These are phyloP conservation scores for Monosporascus sp. DNA, from an alignment of 2,329 filamentous ascomycete genomes.

Conservation along the genomic window DNA sequence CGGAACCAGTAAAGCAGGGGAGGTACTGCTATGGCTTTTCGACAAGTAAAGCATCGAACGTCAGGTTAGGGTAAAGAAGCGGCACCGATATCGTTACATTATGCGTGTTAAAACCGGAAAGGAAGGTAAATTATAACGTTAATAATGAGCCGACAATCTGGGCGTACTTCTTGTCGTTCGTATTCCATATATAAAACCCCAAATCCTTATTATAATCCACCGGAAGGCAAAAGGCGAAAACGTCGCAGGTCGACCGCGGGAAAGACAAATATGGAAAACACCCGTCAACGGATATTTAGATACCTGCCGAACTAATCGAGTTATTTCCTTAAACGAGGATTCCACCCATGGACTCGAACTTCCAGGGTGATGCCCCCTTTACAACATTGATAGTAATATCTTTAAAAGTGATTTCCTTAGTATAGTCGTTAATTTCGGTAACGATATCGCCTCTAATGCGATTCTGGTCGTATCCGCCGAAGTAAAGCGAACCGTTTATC, in stretches of 20 bases:
- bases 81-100: constrained; percentile 40
- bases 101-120: constrained; percentile 22
- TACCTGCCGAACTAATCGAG: constrained; percentile 18
- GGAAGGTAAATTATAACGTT: constrained; percentile 35
- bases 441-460: constrained; percentile 32
- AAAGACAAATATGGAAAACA: constrained; percentile 37
- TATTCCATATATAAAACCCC: constrained; percentile 39
- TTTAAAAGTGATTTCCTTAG: constrained; percentile 25
- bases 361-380: constrained; percentile 34
- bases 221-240: constrained; percentile 32
- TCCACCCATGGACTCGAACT: constrained; percentile 22
- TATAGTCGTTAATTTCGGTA: constrained; percentile 15
- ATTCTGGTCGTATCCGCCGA: constrained; percentile 37
- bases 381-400: constrained; percentile 38
- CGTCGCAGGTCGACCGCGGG: constrained; percentile 35
- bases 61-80: constrained; percentile 34
- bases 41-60: constrained; percentile 32
- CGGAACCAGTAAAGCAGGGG: constrained; percentile 31
- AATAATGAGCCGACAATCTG: constrained; percentile 36
- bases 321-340: constrained; percentile 24
- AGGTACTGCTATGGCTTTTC: constrained; percentile 34
- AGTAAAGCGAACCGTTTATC: constrained; percentile 31
- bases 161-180: constrained; percentile 25
- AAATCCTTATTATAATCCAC: constrained; percentile 30
- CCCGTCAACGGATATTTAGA: constrained; percentile 28